phyloP scores from a whole-genome alignment of 768 basidiomycete species.

The Mrakia blollopis region DNA sequence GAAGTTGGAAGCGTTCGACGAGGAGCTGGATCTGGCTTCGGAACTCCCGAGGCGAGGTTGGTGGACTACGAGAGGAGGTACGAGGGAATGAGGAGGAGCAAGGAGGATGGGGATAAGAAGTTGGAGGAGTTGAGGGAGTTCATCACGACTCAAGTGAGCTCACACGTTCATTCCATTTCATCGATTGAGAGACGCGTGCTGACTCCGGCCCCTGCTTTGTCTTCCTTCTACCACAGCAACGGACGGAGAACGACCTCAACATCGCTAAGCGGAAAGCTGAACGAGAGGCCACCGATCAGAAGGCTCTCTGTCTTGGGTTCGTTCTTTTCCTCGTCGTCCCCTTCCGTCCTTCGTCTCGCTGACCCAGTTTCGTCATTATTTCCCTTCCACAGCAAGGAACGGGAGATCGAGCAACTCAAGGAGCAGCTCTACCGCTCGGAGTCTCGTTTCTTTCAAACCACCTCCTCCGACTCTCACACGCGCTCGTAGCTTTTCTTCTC shows the following conservation, averaged over 20 bases:
- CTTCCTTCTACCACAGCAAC: slow-evolving; percentile 56
- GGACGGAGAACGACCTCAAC: slow-evolving; percentile 59
- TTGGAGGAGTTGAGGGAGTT: slow-evolving; percentile 29
- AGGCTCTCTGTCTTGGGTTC: slow-evolving; percentile 64
- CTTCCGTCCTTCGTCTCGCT: neutral
- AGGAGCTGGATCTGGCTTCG: neutral
- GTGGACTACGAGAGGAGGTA: slow-evolving; percentile 11
- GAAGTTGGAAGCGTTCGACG: neutral
- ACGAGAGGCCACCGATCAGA: slow-evolving; percentile 67
- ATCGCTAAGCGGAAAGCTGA: slow-evolving; percentile 70
- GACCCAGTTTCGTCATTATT: neutral
- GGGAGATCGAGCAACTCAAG: slow-evolving; percentile 19
- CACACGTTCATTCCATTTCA: neutral
- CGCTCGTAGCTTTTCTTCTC: neutral
- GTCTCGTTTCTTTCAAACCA: neutral
- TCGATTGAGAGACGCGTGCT: neutral
- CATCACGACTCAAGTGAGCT: slow-evolving; percentile 20
- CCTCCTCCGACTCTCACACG: neutral
- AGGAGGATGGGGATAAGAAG: slow-evolving; percentile 19
- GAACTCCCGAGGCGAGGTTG: slow-evolving; percentile 7
- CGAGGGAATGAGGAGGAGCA: neutral
- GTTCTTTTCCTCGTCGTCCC: slow-evolving; percentile 35
- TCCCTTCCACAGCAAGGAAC: slow-evolving; percentile 9
- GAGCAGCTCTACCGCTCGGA: slow-evolving; percentile 16
- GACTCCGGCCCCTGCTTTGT: neutral